These are phyloP conservation scores for Amanita molliuscula DNA, from an alignment of 768 basidiomycete species.

Conservation along the genomic window DNA sequence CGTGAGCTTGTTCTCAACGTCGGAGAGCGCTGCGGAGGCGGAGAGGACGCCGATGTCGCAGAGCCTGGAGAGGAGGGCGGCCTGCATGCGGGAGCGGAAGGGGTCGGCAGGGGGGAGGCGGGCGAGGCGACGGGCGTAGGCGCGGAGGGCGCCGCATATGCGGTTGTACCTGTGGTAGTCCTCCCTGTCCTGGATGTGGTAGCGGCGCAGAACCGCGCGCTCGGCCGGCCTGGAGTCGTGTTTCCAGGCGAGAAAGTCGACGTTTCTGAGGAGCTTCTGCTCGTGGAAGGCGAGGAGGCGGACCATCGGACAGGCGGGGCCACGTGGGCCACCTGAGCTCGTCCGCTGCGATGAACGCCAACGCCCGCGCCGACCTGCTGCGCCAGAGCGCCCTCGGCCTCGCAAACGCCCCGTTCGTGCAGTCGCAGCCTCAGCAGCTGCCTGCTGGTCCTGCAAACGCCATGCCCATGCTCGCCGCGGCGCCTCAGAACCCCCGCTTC, in stretches of 20 bases:
- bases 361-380: constrained; percentile 37
- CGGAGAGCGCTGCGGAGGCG: constrained; percentile 78
- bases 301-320: constrained; percentile 49
- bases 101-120: constrained; percentile 85
- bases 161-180: constrained; percentile 99
- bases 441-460: background rate
- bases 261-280: constrained; percentile 89
- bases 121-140: constrained; percentile 79
- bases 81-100: constrained; percentile 77
- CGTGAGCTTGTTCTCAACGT: constrained; percentile 93
- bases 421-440: constrained; percentile 26
- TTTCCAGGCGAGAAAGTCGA: constrained; percentile 98
- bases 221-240: constrained; percentile 87
- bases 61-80: constrained; percentile 81
- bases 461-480: background rate
- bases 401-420: constrained; percentile 22
- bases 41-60: constrained; percentile 96
- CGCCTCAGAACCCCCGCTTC: constrained; percentile 9
- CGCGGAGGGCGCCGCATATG: constrained; percentile 78
- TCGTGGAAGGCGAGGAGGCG: constrained; percentile 95
- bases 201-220: constrained; percentile 88
- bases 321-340: constrained; percentile 20
- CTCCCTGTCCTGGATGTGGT: constrained; percentile 90
- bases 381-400: constrained; percentile 32
- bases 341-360: constrained; percentile 33